Evolutionary conservation across 2,329 filamentous ascomycete genomes (phyloP).

Genomic region (Chaetomiaceae sp.): DNA sequence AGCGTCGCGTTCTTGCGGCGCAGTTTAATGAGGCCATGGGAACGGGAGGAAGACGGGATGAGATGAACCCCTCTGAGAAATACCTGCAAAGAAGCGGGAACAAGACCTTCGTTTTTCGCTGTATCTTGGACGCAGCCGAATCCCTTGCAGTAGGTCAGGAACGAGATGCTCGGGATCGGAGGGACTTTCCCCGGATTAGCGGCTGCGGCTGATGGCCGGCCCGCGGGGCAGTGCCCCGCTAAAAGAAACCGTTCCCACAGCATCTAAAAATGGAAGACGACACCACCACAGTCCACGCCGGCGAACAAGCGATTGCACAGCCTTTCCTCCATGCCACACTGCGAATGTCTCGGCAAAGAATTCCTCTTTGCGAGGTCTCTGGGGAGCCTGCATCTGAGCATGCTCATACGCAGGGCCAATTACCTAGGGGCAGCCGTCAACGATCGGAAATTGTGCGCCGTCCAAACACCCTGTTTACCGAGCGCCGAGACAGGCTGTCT

Average conservation of each 20-base stretch:
- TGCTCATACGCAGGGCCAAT: no score
- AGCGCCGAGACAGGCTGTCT: no score
- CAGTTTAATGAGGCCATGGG: not conserved
- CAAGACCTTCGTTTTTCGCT: no score
- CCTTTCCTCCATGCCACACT: not conserved
- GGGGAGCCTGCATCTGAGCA: no score
- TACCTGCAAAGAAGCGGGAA: not conserved
- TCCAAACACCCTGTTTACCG: no score
- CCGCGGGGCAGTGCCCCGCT: constrained; percentile 7
- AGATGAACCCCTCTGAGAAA: not conserved
- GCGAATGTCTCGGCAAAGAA: not conserved
- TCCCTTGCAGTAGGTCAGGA: no score
- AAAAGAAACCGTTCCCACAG: not conserved
- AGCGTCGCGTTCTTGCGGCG: not conserved
- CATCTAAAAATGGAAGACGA: constrained; percentile 4
- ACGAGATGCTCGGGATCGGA: not conserved
- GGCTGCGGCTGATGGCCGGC: not conserved
- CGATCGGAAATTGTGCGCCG: no score
- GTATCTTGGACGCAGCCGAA: no score
- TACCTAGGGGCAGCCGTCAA: no score
- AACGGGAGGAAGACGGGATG: not conserved
- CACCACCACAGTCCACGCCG: not conserved
- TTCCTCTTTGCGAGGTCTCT: no score
- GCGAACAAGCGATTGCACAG: not conserved
- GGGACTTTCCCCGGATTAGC: not conserved